Conservation (phyloP, 176 grass and related monocot genomes). For the Aegilops sharonensis region DNA sequence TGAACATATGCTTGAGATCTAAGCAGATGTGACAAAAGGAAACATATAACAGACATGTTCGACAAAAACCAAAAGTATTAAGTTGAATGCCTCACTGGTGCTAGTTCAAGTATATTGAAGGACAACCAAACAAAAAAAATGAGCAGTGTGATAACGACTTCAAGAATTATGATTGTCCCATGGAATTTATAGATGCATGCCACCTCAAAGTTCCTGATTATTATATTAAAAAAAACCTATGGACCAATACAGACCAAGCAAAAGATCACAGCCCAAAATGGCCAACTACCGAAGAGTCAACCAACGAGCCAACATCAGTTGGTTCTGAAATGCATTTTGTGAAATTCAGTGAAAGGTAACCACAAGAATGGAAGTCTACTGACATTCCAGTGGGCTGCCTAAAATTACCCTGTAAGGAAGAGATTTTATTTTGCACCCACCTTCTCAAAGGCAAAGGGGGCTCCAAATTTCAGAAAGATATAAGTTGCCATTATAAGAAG, state of each 20-base stretch:
- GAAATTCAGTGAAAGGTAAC: background rate
- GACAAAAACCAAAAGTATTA: background rate
- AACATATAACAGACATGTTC: background rate
- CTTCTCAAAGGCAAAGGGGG: constrained; percentile 92
- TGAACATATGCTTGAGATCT: background rate
- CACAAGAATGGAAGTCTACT: background rate
- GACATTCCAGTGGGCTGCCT: background rate
- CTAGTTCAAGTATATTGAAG: background rate
- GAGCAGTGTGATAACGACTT: background rate
- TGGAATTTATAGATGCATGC: background rate
- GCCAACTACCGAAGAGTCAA: background rate
- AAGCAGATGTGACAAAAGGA: background rate
- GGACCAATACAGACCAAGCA: background rate
- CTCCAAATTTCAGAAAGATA: constrained; percentile 72
- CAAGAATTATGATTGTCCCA: background rate
- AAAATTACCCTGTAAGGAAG: background rate
- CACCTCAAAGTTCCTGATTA: background rate
- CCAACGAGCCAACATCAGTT: background rate
- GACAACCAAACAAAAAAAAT: background rate
- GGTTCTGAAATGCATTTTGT: background rate
- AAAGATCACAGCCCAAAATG: background rate
- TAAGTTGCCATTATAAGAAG: constrained; percentile 50
- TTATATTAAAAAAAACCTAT: background rate
- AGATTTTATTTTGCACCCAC: constrained; percentile 17
- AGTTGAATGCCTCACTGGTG: background rate